Base-by-base conservation (phyloP, 225 moss, liverwort and hornwort genomes). In the Polytrichum formosum region DNA sequence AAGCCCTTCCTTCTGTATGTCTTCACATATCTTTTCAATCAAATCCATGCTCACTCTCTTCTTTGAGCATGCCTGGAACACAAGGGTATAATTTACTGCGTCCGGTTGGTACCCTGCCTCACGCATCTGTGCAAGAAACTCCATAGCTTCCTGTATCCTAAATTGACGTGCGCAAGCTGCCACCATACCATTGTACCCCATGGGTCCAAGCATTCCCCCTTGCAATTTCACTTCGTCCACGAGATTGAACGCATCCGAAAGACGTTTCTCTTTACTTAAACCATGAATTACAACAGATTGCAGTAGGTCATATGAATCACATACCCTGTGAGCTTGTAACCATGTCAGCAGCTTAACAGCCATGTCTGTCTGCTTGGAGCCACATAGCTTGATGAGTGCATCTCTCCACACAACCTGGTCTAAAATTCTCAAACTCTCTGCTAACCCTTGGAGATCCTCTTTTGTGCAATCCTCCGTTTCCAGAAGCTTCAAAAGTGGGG, bases 41-140 rank as follows among this genome's bases (percentile, higher is more conserved):
- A 81, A 76, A 59, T 79, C 76, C 21, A 85, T 73, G 35, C 76
- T 75, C 58, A 73, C 70, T 29, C 69, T 86, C 30, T 73, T 75
- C 66, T 84, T 90, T 2, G 90, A 83, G 83, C 91, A 96, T 30
- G 91, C 90, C 76, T 96, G 93, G 67, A 96, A 89, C 28, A 93
- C 87, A 25, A 90, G 80, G n/a, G 90, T 87, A 69, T 91, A 96
- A 23, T 79, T 93, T 31, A 93, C 74, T 19, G 73, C 85, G 62
- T 96, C 95, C 3, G 93, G 91, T 65, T 88, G 83, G 63, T 83
- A 78, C 35, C 93, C 95, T 6, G 87, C 83, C 61, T 76, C 66
- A 0, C 93, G 95, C 93, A 93, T 91, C 60, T 83, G 84, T 18
- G 77, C 78, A 53, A 96, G 68, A 0, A 91, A 73, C 63, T 90